These are phyloP conservation scores for Pichia sp. DNA, from an alignment of 1,139 yeast genomes.

Conservation along the genomic window DNA sequence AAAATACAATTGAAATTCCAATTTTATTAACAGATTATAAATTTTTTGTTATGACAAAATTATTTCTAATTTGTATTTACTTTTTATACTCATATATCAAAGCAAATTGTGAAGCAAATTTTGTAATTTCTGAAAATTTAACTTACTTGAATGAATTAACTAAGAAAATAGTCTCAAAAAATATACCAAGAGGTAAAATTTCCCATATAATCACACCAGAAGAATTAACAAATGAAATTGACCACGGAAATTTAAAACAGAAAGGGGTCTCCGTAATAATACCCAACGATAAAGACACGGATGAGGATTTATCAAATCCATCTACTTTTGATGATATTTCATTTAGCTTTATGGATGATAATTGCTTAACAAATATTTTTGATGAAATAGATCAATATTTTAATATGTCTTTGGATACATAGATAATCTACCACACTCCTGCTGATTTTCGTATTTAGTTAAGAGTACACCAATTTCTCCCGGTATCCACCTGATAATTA, in stretches of 20 bases:
- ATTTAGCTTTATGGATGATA: slow-evolving; percentile 4
- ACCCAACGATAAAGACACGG: neutral
- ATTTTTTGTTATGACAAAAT: slow-evolving; percentile 13
- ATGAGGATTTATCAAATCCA: neutral
- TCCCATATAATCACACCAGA: slow-evolving; percentile 7
- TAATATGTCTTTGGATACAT: too few relatives aligned
- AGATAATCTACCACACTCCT: too few relatives aligned
- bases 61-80: slow-evolving; percentile 9
- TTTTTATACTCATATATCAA: slow-evolving; percentile 10
- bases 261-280: too few relatives aligned
- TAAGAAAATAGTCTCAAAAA: slow-evolving; percentile 1
- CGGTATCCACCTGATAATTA: slow-evolving; percentile 54
- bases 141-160: slow-evolving; percentile 5
- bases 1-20: slow-evolving; percentile 5
- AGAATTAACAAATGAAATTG: neutral
- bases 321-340: slow-evolving; percentile 2
- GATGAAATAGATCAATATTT: slow-evolving; percentile 5
- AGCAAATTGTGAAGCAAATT: neutral
- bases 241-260: neutral
- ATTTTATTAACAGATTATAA: slow-evolving; percentile 8
- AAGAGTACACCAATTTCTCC: slow-evolving; percentile 57
- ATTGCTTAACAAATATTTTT: slow-evolving; percentile 2
- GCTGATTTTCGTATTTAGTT: too few relatives aligned
- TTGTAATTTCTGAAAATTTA: slow-evolving; percentile 2
- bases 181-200: slow-evolving; percentile 5